These are phyloP conservation scores for Ophioceras dolichostomum DNA, from an alignment of 2,329 filamentous ascomycete genomes.

Conservation along the genomic window DNA sequence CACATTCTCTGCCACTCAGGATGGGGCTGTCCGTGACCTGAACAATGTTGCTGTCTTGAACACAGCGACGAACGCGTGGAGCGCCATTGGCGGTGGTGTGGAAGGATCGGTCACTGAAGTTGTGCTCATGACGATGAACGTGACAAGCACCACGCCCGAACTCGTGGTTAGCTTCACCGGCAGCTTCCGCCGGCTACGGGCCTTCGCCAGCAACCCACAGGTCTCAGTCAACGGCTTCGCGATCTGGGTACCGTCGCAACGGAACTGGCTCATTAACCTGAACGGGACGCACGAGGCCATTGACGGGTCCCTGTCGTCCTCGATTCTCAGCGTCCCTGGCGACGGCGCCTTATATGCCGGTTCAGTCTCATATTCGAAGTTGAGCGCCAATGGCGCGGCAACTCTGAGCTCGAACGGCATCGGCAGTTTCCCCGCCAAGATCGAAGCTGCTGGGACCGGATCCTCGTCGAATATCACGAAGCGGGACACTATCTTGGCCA, in stretches of 20 bases:
- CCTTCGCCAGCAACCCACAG: slow-evolving; percentile 50
- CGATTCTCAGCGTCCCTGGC: slow-evolving; percentile 50
- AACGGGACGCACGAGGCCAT: slow-evolving; percentile 51
- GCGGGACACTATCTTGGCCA: slow-evolving; percentile 26
- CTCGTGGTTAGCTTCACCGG: slow-evolving; percentile 71
- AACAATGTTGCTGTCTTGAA: slow-evolving; percentile 70
- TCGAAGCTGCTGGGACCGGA: slow-evolving; percentile 18
- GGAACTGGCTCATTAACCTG: slow-evolving; percentile 82
- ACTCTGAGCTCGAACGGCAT: slow-evolving; percentile 45
- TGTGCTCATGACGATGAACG: slow-evolving; percentile 67
- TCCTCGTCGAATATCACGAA: slow-evolving; percentile 28
- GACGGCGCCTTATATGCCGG: slow-evolving; percentile 66
- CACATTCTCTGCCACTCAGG: slow-evolving; percentile 63
- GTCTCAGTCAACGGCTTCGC: slow-evolving; percentile 64
- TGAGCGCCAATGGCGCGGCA: slow-evolving; percentile 61
- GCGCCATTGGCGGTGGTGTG: slow-evolving; percentile 70
- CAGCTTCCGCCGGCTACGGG: slow-evolving; percentile 60
- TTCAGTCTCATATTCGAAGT: slow-evolving; percentile 64
- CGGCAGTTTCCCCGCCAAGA: slow-evolving; percentile 44
- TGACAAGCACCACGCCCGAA: slow-evolving; percentile 56
- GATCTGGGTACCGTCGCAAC: slow-evolving; percentile 77
- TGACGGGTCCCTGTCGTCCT: slow-evolving; percentile 59
- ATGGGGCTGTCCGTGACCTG: slow-evolving; percentile 49
- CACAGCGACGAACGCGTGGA: slow-evolving; percentile 56
- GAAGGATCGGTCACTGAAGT: slow-evolving; percentile 66